Conservation (phyloP, 73 alveolate species). For the Symbiodinium natans region DNA sequence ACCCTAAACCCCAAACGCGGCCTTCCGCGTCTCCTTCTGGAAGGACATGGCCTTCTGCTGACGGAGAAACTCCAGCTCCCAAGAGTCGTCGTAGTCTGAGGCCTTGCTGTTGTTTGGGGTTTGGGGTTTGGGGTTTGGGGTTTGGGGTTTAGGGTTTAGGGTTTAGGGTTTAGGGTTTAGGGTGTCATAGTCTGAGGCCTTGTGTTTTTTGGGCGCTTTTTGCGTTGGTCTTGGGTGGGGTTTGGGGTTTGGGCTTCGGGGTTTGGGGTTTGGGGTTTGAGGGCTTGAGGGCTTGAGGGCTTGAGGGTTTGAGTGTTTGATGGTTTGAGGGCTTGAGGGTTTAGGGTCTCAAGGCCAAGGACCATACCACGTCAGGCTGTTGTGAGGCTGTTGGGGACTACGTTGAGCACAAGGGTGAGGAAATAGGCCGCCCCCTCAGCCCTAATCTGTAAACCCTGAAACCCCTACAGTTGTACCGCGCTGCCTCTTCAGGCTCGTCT, state of each 20-base stretch:
- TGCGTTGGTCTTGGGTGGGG: background rate
- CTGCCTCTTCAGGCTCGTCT: background rate
- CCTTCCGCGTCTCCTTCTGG: background rate
- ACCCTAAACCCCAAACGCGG: background rate
- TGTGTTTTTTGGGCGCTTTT: no score
- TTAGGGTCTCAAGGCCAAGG: no score
- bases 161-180: background rate
- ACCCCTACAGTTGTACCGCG: background rate
- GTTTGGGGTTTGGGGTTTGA: background rate
- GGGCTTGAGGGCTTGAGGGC: background rate
- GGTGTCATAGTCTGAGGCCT: no score
- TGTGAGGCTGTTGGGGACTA: no score
- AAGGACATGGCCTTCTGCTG: background rate
- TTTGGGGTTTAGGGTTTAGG: background rate
- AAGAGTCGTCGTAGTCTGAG: background rate
- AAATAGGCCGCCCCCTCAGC: no score
- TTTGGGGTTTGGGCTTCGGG: background rate
- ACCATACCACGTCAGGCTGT: no score
- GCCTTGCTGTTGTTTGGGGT: no score
- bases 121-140: no score
- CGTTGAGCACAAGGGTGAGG: no score
- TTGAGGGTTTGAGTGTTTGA: background rate
- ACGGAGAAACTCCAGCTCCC: slow-evolving; percentile 7
- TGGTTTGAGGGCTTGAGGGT: background rate
- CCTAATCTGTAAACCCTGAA: no score